Percentiles rank a stretch among this genome's conserved stretches.
Evolutionary conservation across 2,329 filamentous ascomycete species (phyloP).

Genomic region (Ceratocystis harringtonii): DNA sequence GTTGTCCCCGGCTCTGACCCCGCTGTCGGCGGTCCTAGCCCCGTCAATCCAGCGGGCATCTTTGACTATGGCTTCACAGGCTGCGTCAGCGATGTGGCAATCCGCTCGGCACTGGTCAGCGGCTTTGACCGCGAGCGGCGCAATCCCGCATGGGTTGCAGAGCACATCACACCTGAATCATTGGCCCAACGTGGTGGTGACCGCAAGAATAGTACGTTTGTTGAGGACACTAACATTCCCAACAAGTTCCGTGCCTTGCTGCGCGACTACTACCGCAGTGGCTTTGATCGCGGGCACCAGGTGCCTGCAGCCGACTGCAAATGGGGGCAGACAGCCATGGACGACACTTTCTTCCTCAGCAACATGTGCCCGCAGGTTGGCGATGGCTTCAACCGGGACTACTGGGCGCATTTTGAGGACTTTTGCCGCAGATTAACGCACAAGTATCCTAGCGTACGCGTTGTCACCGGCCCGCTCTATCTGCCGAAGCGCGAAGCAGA

Average conservation of each 20-base stretch:
- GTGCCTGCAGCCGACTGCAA: conserved; percentile 92
- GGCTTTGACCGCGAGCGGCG: conserved; percentile 79
- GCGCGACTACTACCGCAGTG: conserved; percentile 86
- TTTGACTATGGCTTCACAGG: conserved; percentile 88
- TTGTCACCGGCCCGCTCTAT: conserved; percentile 89
- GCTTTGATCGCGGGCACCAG: conserved; percentile 93
- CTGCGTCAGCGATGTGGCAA: conserved; percentile 68
- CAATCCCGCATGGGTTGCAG: conserved; percentile 88
- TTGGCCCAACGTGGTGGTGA: conserved; percentile 62
- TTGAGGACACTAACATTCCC: conserved; percentile 68
- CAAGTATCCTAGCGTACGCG: conserved; percentile 70
- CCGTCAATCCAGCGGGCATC: conserved; percentile 59
- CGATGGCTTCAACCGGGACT: conserved; percentile 96
- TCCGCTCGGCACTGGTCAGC: conserved; percentile 62
- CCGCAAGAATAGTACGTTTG: conserved; percentile 67
- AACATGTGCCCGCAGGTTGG: conserved; percentile 99
- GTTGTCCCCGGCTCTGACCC: conserved; percentile 32
- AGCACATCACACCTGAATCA: conserved; percentile 88
- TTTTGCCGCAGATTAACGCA: conserved; percentile 76
- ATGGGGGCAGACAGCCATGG: conserved; percentile 88
- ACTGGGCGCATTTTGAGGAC: conserved; percentile 98
- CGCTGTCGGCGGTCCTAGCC: conserved; percentile 20
- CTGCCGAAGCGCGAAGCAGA: conserved; percentile 72
- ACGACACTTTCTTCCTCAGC: conserved; percentile 79
- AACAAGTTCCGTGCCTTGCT: conserved; percentile 77